Base-by-base conservation (phyloP, 441 rosid species). In the Croton setiger region DNA sequence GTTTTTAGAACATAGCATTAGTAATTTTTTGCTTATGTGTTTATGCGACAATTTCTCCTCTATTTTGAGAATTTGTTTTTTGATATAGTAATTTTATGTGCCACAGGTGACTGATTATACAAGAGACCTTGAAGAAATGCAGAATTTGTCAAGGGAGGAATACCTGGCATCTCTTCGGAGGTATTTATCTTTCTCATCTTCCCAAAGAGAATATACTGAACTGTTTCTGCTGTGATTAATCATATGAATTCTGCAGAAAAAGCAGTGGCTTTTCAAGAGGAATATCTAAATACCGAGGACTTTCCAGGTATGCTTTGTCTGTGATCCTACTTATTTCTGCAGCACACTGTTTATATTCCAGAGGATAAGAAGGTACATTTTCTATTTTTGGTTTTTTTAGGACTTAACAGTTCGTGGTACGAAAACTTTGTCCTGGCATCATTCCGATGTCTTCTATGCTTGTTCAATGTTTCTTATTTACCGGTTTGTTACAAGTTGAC, bases 191-290 rank as follows among this genome's bases (percentile, higher is more conserved):
- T n/a, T 60, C 44, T 71, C 75, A 71, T 74, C 70, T 66, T 60
- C 44, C 18, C 59, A 37, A 52, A 65, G 56, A 57, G 23, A 12
- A 47, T 44, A 14, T 33, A 17, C 66, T 59, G 21, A 41, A 56
- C 36, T 60, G 20, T 64, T 59, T 23, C 67, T 70, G 18, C 14
- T 41, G 44, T 60, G 64, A 79, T 63, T 70, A 78, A 70, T 54
- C 71, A 49, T 17, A 48, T 81, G 56, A 66, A 65, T 72, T 72
- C 45, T 82, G 79, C 91, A 94, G 99, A 49, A 80, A 79, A 62
- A 92, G 99, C 76, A 95, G 97, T 60, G 99, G 97, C 12, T 95
- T 92, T 71, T 95, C 99, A 2, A 84, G 99, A 72, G 99, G 99
- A 27, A 87, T 95, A 70, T 90, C 99, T 17, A 95, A 92, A 77